Evolutionary conservation across 1,284 basidiomycete species (phyloP).

Genomic region (Malassezia vespertilionis): DNA sequence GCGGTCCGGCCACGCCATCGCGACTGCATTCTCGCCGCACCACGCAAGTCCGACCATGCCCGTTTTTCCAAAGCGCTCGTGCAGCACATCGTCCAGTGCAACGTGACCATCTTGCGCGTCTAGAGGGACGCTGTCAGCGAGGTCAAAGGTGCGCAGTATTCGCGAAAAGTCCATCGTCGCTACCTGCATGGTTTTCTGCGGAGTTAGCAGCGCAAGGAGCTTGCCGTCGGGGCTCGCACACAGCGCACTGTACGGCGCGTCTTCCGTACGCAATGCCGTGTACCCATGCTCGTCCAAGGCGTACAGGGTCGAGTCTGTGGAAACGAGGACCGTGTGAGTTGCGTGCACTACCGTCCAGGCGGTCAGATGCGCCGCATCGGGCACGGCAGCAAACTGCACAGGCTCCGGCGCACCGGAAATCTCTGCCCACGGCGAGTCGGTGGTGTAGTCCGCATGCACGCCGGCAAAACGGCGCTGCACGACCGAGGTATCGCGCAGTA

Average conservation of each 20-base stretch:
- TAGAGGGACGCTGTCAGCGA: conserved; percentile 24
- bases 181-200: conserved; percentile 68
- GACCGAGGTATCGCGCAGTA: conserved; percentile 65
- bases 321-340: conserved; percentile 20
- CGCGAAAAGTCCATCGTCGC: conserved; percentile 84
- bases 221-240: conserved; percentile 86
- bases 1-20: conserved; percentile 69
- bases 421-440: conserved; percentile 18
- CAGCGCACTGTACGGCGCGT: conserved; percentile 74
- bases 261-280: conserved; percentile 55
- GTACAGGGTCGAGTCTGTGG: conserved; percentile 17
- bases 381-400: conserved; percentile 3
- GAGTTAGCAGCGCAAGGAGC: conserved; percentile 72
- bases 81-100: conserved; percentile 13
- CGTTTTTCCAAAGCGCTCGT: conserved; percentile 19
- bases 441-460: conserved; percentile 55
- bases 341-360: conserved; percentile 27
- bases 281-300: conserved; percentile 20
- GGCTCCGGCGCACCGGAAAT: conserved; percentile 18
- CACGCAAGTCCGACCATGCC: conserved; percentile 57
- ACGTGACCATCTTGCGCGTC: too few relatives aligned
- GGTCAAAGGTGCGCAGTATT: conserved; percentile 68
- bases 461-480: conserved; percentile 60
- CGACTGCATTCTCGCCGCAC: conserved; percentile 92
- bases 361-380: conserved; percentile 4